Percentiles rank a stretch among this genome's conserved stretches.
Evolutionary conservation across 352 stramenopile species (phyloP).

Genomic region (Phytophthora kernoviae): DNA sequence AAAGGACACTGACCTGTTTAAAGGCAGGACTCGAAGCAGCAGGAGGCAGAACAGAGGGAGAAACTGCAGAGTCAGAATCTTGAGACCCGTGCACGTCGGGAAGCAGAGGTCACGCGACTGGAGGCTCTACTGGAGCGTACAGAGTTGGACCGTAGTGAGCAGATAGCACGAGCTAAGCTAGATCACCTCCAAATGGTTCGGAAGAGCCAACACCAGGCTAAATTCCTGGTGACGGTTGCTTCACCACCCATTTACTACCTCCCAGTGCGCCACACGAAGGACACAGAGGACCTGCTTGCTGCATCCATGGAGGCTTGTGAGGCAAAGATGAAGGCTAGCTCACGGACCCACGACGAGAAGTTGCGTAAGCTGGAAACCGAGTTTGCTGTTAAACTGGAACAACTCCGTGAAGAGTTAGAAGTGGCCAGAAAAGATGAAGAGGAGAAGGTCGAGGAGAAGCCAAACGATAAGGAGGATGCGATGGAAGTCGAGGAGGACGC

Average conservation of each 20-base stretch:
- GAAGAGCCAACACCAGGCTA: constrained; percentile 50
- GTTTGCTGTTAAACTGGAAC: constrained; percentile 51
- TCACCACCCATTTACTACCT: constrained; percentile 78
- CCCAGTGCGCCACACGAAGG: constrained; percentile 74
- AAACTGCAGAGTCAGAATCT: constrained; percentile 67
- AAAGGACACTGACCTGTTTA: constrained; percentile 74
- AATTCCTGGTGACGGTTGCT: constrained; percentile 73
- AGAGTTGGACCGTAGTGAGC: constrained; percentile 62
- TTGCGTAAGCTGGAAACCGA: constrained; percentile 59
- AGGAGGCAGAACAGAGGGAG: constrained; percentile 69
- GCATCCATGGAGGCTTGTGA: constrained; percentile 71
- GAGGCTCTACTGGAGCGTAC: constrained; percentile 50
- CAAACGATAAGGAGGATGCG: constrained; percentile 19
- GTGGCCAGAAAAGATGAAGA: constrained; percentile 27
- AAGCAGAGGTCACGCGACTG: constrained; percentile 39
- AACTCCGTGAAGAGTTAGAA: constrained; percentile 50
- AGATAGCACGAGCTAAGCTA: constrained; percentile 58
- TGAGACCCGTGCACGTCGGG: constrained; percentile 42
- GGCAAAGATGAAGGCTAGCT: constrained; percentile 55
- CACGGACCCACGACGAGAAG: constrained; percentile 49
- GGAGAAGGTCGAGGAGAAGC: constrained; percentile 13
- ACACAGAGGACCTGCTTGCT: constrained; percentile 73
- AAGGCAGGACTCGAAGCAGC: constrained; percentile 71
- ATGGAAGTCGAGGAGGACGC: constrained; percentile 27
- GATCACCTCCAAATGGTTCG: constrained; percentile 56